These are phyloP conservation scores for Quillaja saponaria DNA, from an alignment of 306 rosid species.

Conservation along the genomic window DNA sequence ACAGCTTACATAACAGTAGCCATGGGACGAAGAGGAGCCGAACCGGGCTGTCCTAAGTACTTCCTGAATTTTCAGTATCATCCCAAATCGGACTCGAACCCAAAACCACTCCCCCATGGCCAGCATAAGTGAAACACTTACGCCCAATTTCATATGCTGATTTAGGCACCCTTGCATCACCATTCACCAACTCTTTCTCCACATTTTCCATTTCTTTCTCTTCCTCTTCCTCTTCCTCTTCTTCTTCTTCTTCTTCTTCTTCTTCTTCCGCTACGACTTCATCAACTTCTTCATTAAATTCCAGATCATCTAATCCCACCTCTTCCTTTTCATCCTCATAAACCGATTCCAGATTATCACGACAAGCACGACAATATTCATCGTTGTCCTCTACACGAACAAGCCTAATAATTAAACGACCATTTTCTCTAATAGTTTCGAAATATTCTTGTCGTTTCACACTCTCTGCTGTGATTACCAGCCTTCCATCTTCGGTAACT, in stretches of 20 bases:
- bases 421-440: slow-evolving; percentile 44
- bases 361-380: slow-evolving; percentile 10
- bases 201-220: not conserved
- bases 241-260: not conserved
- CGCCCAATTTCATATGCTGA: slow-evolving; percentile 7
- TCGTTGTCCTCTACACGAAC: not conserved
- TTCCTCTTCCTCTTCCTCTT: not conserved
- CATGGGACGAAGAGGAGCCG: slow-evolving; percentile 42
- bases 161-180: not conserved
- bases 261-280: not conserved
- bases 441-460: slow-evolving; percentile 30
- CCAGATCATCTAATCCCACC: not conserved
- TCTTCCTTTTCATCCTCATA: slow-evolving; percentile 15
- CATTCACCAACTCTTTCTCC: slow-evolving; percentile 11
- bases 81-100: slow-evolving; percentile 28
- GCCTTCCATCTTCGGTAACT: slow-evolving; percentile 36
- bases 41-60: slow-evolving; percentile 35
- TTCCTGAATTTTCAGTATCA: not conserved
- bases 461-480: slow-evolving; percentile 39
- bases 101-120: not conserved
- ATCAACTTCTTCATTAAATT: no score
- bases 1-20: slow-evolving; percentile 33
- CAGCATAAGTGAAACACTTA: not conserved
- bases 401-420: slow-evolving; percentile 49
- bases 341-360: slow-evolving; percentile 1